Conservation (phyloP, 2,329 filamentous ascomycete species). For the Macroventuria anomochaeta region DNA sequence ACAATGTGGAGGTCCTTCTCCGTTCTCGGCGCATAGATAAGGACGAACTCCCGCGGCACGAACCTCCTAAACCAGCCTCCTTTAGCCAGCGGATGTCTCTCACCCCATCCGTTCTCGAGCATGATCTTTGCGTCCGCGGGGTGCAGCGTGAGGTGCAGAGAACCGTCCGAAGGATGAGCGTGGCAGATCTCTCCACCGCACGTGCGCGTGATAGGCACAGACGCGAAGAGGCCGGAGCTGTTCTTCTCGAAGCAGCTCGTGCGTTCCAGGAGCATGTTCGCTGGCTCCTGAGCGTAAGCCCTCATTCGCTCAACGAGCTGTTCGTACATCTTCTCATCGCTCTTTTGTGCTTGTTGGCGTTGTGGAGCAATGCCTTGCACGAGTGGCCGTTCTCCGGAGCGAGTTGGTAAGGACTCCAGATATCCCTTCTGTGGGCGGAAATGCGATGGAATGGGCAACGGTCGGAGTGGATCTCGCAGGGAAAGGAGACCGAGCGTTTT, state of each 20-base stretch:
- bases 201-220: slow-evolving; percentile 69
- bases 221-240: slow-evolving; percentile 75
- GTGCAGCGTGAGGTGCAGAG: slow-evolving; percentile 80
- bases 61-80: slow-evolving; percentile 71
- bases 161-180: slow-evolving; percentile 76
- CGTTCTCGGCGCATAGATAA: slow-evolving; percentile 81
- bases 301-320: slow-evolving; percentile 28
- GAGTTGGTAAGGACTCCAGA: slow-evolving; percentile 65
- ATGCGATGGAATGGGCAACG: slow-evolving; percentile 60
- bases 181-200: slow-evolving; percentile 85
- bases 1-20: slow-evolving; percentile 72
- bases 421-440: slow-evolving; percentile 65
- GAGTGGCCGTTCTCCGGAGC: slow-evolving; percentile 67
- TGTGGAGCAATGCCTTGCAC: slow-evolving; percentile 83
- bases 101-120: slow-evolving; percentile 78
- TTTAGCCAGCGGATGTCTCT: slow-evolving; percentile 70
- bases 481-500: slow-evolving; percentile 75
- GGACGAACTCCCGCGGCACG: slow-evolving; percentile 76
- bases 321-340: slow-evolving; percentile 57
- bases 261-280: slow-evolving; percentile 54
- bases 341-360: slow-evolving; percentile 74
- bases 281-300: slow-evolving; percentile 29
- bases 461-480: slow-evolving; percentile 71
- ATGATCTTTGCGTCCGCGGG: slow-evolving; percentile 76
- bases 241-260: slow-evolving; percentile 84